These are phyloP conservation scores for Blastobotrys ciferrii DNA, from an alignment of 1,139 yeast species.

Conservation along the genomic window DNA sequence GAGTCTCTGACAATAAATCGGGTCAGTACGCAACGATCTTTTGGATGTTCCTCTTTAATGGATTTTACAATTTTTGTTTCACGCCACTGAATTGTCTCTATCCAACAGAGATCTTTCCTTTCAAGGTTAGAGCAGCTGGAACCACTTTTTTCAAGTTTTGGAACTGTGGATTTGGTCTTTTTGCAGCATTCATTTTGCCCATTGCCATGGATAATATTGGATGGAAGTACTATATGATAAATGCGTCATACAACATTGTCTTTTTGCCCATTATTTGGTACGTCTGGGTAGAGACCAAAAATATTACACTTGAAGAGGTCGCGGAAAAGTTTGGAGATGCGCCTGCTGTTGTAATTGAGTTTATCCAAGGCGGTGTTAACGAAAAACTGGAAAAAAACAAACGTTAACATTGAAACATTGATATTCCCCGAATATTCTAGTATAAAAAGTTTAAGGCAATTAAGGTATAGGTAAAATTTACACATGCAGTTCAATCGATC, in stretches of 20 bases:
- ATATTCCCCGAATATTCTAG: no score
- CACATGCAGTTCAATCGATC: no score
- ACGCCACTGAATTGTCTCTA: slow-evolving; percentile 37
- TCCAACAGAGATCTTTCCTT: slow-evolving; percentile 43
- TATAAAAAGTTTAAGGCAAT: no score
- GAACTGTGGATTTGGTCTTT: slow-evolving; percentile 28
- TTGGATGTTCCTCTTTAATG: slow-evolving; percentile 21
- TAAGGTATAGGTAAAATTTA: no score
- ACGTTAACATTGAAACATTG: no score
- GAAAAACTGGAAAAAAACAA: neutral
- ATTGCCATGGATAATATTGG: slow-evolving; percentile 58
- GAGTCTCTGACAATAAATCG: slow-evolving; percentile 10
- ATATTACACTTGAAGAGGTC: slow-evolving; percentile 87
- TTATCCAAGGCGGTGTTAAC: neutral
- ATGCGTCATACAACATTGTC: slow-evolving; percentile 33
- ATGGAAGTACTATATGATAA: slow-evolving; percentile 53
- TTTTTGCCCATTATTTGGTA: slow-evolving; percentile 52
- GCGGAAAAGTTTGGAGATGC: slow-evolving; percentile 17
- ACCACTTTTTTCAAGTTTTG: slow-evolving; percentile 27
- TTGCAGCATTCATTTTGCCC: slow-evolving; percentile 54
- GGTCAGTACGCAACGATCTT: slow-evolving; percentile 30
- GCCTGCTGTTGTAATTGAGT: slow-evolving; percentile 2
- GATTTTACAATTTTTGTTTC: slow-evolving; percentile 23
- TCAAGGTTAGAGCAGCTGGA: slow-evolving; percentile 40
- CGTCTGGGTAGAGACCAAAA: slow-evolving; percentile 59